These are phyloP conservation scores for Eucalyptus cloeziana DNA, from an alignment of 345 rosid genomes.

Conservation along the genomic window DNA sequence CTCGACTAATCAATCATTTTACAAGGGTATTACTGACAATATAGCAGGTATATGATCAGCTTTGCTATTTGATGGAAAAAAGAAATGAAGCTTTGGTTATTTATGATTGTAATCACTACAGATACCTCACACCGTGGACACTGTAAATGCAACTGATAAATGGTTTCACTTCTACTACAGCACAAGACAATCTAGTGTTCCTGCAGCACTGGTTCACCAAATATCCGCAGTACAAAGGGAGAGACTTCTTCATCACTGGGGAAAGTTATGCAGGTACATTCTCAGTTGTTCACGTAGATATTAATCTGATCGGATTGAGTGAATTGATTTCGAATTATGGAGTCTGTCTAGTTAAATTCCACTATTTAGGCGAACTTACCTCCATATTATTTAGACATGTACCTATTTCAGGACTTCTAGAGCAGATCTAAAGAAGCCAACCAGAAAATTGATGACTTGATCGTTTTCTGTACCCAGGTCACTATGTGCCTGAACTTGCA, in stretches of 20 bases:
- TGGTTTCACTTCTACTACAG: not conserved
- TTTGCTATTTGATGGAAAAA: not conserved
- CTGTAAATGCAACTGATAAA: not conserved
- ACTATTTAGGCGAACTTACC: not conserved
- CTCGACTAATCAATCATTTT: conserved; percentile 11
- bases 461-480: conserved; percentile 5
- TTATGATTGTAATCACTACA: not conserved
- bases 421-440: not conserved
- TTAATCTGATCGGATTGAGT: not conserved
- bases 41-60: conserved; percentile 6
- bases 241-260: conserved; percentile 18
- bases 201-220: conserved; percentile 7
- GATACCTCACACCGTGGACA: not conserved
- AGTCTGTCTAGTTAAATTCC: not conserved
- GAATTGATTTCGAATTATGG: not conserved
- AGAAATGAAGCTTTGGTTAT: not conserved
- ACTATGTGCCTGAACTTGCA: conserved; percentile 41
- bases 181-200: conserved; percentile 17
- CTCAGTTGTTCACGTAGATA: not conserved
- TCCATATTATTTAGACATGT: not conserved
- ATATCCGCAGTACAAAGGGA: conserved; percentile 17
- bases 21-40: conserved; percentile 1
- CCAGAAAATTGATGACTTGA: not conserved
- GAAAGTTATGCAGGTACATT: conserved; percentile 25
- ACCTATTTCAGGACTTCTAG: not conserved